phyloP scores from a whole-genome alignment of 192 early-diverging fungal species.

The Helicostylum pulchrum region DNA sequence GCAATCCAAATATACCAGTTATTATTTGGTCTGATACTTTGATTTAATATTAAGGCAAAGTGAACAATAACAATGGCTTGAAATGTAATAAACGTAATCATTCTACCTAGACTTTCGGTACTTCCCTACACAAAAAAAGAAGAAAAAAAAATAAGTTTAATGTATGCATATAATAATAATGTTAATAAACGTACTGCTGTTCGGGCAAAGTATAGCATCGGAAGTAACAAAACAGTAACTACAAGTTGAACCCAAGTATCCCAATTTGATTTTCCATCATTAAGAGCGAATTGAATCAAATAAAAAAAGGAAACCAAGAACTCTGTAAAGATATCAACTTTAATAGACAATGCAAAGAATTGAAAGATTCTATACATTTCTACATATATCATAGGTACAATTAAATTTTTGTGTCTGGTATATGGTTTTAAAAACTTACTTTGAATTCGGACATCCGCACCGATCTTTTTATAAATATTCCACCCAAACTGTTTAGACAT shows the following conservation, averaged over 20 bases:
- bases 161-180: background rate
- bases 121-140: slow-evolving; percentile 36
- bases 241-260: slow-evolving; percentile 29
- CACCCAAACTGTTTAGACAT: slow-evolving; percentile 45
- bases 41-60: slow-evolving; percentile 27
- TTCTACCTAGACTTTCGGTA: slow-evolving; percentile 26
- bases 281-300: slow-evolving; percentile 30
- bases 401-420: slow-evolving; percentile 19
- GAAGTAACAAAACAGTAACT: slow-evolving; percentile 33
- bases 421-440: slow-evolving; percentile 31
- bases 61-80: slow-evolving; percentile 36
- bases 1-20: slow-evolving; percentile 39
- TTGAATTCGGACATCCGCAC: slow-evolving; percentile 58
- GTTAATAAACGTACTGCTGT: slow-evolving; percentile 23
- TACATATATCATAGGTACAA: background rate
- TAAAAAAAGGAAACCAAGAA: slow-evolving; percentile 41
- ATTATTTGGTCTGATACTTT: slow-evolving; percentile 24
- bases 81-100: slow-evolving; percentile 33
- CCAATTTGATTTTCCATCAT: slow-evolving; percentile 15
- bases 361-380: slow-evolving; percentile 39
- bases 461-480: slow-evolving; percentile 68
- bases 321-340: slow-evolving; percentile 41
- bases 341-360: slow-evolving; percentile 38
- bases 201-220: slow-evolving; percentile 36
- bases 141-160: too few relatives aligned